These are phyloP conservation scores for Diaporthe capsici DNA, from an alignment of 2,329 filamentous ascomycete species.

Conservation along the genomic window DNA sequence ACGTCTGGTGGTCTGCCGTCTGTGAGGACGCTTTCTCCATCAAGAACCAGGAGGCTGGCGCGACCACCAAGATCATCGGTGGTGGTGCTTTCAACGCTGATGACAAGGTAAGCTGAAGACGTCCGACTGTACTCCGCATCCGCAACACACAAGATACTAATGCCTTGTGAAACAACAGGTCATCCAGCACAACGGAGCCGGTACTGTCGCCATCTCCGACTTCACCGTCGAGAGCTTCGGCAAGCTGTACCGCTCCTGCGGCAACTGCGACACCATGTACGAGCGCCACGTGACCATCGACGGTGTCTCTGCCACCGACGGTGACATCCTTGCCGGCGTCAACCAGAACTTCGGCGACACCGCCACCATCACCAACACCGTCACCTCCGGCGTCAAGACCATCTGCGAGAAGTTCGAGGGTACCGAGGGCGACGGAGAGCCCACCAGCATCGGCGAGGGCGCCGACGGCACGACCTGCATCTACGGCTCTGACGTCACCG, in stretches of 20 bases:
- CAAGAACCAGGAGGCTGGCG: constrained; percentile 50
- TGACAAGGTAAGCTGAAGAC: constrained; percentile 48
- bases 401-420: constrained; percentile 43
- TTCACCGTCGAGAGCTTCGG: constrained; percentile 62
- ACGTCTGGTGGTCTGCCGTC: constrained; percentile 54
- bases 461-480: constrained; percentile 43
- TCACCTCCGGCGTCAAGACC: constrained; percentile 34
- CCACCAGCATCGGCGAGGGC: constrained; percentile 38
- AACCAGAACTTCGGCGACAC: constrained; percentile 49
- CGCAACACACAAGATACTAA: background rate
- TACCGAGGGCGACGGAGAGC: constrained; percentile 40
- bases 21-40: constrained; percentile 55
- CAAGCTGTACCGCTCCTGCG: constrained; percentile 64
- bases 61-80: constrained; percentile 54
- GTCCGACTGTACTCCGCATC: background rate
- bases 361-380: constrained; percentile 42
- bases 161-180: constrained; percentile 40
- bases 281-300: constrained; percentile 63
- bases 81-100: constrained; percentile 54
- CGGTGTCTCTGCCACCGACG: constrained; percentile 52
- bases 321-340: constrained; percentile 36
- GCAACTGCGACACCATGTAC: constrained; percentile 56
- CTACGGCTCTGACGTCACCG: constrained; percentile 38
- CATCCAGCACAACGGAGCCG: constrained; percentile 56
- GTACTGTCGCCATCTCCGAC: constrained; percentile 50